These are phyloP conservation scores for Evansstolkia leycettana DNA, from an alignment of 495 filamentous ascomycete species.

Conservation along the genomic window DNA sequence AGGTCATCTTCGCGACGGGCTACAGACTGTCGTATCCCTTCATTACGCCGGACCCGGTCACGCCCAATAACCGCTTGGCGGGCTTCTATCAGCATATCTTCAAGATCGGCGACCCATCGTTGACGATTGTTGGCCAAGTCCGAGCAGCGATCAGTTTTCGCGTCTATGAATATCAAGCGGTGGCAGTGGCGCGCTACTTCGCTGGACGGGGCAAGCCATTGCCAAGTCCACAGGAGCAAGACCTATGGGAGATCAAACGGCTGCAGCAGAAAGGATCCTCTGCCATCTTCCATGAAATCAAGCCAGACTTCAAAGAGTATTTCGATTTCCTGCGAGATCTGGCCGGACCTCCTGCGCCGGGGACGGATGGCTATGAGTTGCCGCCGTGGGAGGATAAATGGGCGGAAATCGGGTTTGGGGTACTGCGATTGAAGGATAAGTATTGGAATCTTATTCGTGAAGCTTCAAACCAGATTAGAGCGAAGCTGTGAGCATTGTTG, in stretches of 20 bases:
- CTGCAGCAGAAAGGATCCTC: conserved; percentile 38
- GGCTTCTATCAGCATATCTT: conserved; percentile 46
- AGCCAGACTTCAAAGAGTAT: conserved; percentile 43
- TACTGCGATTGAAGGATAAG: no score
- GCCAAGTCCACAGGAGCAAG: conserved; percentile 28
- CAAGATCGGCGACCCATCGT: conserved; percentile 28
- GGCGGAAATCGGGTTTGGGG: no score
- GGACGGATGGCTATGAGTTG: conserved; percentile 24
- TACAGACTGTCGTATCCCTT: conserved; percentile 46
- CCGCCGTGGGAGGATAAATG: no score
- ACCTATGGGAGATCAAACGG: conserved; percentile 39
- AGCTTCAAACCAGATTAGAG: no score
- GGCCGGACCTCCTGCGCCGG: conserved; percentile 30
- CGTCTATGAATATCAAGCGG: conserved; percentile 50
- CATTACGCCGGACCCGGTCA: conserved; percentile 31
- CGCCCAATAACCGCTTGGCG: conserved; percentile 41
- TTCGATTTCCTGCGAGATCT: conserved; percentile 36
- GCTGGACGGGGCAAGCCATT: conserved; percentile 38
- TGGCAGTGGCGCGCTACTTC: conserved; percentile 40
- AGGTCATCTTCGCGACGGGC: conserved; percentile 46
- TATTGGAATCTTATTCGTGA: no score
- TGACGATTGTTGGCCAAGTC: conserved; percentile 34
- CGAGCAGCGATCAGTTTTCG: conserved; percentile 46
- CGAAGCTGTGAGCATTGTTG: no score
- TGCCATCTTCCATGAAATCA: conserved; percentile 32